phyloP scores from a whole-genome alignment of 768 basidiomycete genomes.

The Serendipita sp. region DNA sequence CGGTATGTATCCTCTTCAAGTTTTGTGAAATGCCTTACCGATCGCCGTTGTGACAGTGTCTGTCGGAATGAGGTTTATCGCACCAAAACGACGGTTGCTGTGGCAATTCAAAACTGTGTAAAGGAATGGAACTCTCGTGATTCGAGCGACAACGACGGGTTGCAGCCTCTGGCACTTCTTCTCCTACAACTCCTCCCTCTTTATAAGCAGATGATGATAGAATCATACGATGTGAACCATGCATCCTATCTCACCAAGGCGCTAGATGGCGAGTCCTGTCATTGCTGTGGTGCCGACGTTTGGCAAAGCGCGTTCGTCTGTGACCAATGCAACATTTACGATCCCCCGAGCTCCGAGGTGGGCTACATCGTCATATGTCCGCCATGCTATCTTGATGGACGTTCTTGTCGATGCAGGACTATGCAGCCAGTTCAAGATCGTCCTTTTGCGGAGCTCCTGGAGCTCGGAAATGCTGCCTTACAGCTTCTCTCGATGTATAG shows the following conservation, averaged over 20 bases:
- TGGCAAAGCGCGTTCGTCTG: conserved; percentile 75
- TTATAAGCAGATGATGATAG: conserved; percentile 19
- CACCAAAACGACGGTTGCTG: conserved; percentile 31
- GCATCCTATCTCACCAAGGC: conserved; percentile 11
- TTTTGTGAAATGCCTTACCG: background rate
- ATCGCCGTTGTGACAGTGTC: conserved; percentile 32
- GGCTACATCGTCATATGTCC: conserved; percentile 40
- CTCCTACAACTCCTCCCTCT: conserved; percentile 11
- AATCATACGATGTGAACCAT: conserved; percentile 25
- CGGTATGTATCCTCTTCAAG: conserved; percentile 29
- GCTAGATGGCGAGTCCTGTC: conserved; percentile 33
- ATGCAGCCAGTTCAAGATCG: conserved; percentile 51
- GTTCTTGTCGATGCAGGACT: conserved; percentile 43
- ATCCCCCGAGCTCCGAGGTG: background rate
- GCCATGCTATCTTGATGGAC: conserved; percentile 61
- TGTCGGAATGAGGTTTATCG: conserved; percentile 65
- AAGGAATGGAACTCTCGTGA: conserved; percentile 10
- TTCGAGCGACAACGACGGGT: conserved; percentile 3
- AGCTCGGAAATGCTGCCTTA: background rate
- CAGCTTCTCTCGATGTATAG: background rate
- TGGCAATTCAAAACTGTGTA: conserved; percentile 29
- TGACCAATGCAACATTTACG: conserved; percentile 24
- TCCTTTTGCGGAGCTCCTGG: conserved; percentile 31
- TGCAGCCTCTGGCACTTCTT: background rate
- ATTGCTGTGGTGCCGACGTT: conserved; percentile 69